Evolutionary conservation across 2,329 filamentous ascomycete genomes (phyloP).

Genomic region (Acrodontium crateriforme): DNA sequence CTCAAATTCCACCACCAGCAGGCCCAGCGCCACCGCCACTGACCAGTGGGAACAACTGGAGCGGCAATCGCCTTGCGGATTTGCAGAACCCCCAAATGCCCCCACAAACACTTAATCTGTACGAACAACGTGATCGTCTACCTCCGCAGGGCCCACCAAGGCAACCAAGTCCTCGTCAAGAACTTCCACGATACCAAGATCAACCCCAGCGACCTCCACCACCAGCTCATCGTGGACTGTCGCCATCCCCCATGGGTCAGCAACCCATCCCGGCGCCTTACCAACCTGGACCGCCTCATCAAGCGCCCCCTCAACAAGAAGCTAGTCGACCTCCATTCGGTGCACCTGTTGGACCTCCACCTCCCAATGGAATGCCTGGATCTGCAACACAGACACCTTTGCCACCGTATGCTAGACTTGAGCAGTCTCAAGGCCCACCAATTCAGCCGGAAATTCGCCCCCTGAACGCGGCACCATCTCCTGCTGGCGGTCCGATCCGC

Average conservation of each 20-base stretch:
- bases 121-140: slow-evolving; percentile 60
- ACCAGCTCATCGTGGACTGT: slow-evolving; percentile 39
- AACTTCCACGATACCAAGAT: slow-evolving; percentile 40
- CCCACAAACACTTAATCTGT: slow-evolving; percentile 60
- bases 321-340: slow-evolving; percentile 10
- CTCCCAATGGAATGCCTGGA: slow-evolving; percentile 28
- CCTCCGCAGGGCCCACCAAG: slow-evolving; percentile 47
- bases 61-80: slow-evolving; percentile 58
- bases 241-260: slow-evolving; percentile 46
- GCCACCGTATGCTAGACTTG: slow-evolving; percentile 50
- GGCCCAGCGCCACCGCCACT: slow-evolving; percentile 45
- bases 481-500: slow-evolving; percentile 54
- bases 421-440: too few species aligned
- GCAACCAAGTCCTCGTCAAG: slow-evolving; percentile 46
- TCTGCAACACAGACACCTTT: slow-evolving; percentile 35
- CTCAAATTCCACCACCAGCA: slow-evolving; percentile 47
- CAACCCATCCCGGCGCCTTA: slow-evolving; percentile 40
- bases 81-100: slow-evolving; percentile 50
- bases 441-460: slow-evolving; percentile 72
- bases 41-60: slow-evolving; percentile 44
- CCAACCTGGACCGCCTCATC: slow-evolving; percentile 33
- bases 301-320: slow-evolving; percentile 32
- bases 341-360: slow-evolving; percentile 9
- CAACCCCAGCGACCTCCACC: slow-evolving; percentile 27
- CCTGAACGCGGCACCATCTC: slow-evolving; percentile 32